Evolutionary conservation across 1,284 basidiomycete genomes (phyloP), one percentile per base, ranked within the genome.

Genomic region (Puccinia novopanici): DNA sequence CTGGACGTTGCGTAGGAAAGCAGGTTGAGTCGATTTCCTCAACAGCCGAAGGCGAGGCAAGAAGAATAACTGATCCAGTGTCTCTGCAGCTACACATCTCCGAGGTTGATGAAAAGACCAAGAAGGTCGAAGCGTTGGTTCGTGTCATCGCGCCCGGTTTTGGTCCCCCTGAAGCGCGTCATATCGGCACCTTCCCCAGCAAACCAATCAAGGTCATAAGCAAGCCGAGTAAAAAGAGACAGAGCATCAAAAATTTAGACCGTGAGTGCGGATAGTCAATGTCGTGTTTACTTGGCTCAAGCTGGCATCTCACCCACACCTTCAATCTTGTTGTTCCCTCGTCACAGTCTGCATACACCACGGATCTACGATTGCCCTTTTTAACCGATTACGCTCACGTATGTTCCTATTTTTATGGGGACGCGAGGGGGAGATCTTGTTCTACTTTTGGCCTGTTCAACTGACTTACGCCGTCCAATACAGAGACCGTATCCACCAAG

Each of bases 131-230:
- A 86, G 93, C 94, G 0, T 88, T 93, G 50, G 93, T 95, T 83
- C 93, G 93, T 85, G 91, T 98, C 85, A 91, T 91, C 82, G 92
- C 93, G 42, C 92, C 94, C 17, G 90, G 91, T 82, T 89, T 92
- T 84, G 91, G 92, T 86, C 89, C 90, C 83, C 89, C 82, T 75
- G 57, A 81, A 82, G 63, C 93, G 87, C 88, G 92, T 83, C 88
- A 94, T 78, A 90, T 98, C 84, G 93, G 93, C 63, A 89, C 91
- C 37, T 95, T 96, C 88, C 91, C 92, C 76, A 93, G 92, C 83
- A 91, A 92, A 73, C 92, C 95, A 48, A 98, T 98, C 89, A 96
- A 96, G 87, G 93, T 98, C 84, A 98, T 98, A 87, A 86, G 85
- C 80, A 87, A 87, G 83, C 85, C 86, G 4, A 85, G 84, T 48